Evolutionary conservation across 805 yeast species (phyloP).

Genomic region (Vanderwaltozyma yarrowii): DNA sequence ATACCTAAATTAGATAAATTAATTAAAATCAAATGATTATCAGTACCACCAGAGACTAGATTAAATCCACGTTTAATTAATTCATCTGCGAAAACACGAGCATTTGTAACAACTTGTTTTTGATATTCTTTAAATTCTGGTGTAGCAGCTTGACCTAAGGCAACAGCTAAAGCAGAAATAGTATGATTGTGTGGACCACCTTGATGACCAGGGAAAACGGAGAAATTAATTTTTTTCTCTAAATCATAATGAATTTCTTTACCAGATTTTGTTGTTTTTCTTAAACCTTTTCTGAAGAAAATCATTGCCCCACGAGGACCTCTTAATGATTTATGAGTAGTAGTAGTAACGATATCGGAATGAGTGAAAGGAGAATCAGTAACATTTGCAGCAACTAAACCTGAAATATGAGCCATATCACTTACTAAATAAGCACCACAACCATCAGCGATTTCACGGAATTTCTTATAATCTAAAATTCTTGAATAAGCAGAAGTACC

Average conservation of each 20-base stretch:
- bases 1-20: slow-evolving; percentile 65
- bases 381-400: slow-evolving; percentile 90
- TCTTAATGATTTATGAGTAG: slow-evolving; percentile 94
- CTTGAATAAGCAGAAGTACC: slow-evolving; percentile 97
- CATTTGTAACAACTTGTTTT: slow-evolving; percentile 69
- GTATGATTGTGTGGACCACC: slow-evolving; percentile 99
- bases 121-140: slow-evolving; percentile 88
- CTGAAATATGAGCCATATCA: slow-evolving; percentile 98
- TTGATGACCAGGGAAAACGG: slow-evolving; percentile 98
- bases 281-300: slow-evolving; percentile 90
- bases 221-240: slow-evolving; percentile 86
- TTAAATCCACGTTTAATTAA: slow-evolving; percentile 54
- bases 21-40: slow-evolving; percentile 82
- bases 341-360: slow-evolving; percentile 94
- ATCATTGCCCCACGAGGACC: slow-evolving; percentile 99
- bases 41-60: slow-evolving; percentile 89
- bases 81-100: slow-evolving; percentile 63
- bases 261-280: slow-evolving; percentile 74
- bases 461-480: slow-evolving; percentile 78
- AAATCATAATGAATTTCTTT: slow-evolving; percentile 78
- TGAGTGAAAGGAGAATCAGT: slow-evolving; percentile 86
- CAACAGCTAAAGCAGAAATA: slow-evolving; percentile 90
- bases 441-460: slow-evolving; percentile 82
- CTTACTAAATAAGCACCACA: slow-evolving; percentile 88
- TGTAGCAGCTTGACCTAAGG: slow-evolving; percentile 80